phyloP scores from a whole-genome alignment of 306 rosid species.

The Pyrus bretschneideri region DNA sequence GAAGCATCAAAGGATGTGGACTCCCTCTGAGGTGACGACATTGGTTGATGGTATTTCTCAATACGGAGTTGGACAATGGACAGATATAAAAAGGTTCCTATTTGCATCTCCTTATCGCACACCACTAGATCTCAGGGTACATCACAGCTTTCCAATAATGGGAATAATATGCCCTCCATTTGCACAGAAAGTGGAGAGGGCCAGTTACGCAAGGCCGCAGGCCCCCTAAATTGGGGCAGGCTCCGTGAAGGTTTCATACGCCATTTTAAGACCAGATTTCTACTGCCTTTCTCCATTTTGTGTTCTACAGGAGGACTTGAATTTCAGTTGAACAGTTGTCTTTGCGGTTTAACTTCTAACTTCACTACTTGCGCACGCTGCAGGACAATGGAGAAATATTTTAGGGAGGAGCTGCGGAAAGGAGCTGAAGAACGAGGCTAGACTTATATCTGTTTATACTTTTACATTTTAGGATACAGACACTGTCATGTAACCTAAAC shows the following conservation, averaged over 20 bases:
- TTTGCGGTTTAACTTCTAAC: conserved; percentile 11
- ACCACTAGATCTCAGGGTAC: conserved; percentile 92
- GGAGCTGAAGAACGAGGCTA: conserved; percentile 56
- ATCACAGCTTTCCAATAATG: conserved; percentile 1
- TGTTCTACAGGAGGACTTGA: not conserved
- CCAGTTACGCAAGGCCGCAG: not conserved
- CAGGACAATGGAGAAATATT: conserved; percentile 99
- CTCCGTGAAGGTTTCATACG: not conserved
- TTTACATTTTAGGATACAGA: not conserved
- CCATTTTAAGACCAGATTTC: not conserved
- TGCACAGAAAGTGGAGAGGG: not conserved
- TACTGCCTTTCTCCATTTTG: conserved; percentile 6
- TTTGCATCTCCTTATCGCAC: conserved; percentile 77
- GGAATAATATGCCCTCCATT: not conserved
- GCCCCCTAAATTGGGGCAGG: not conserved
- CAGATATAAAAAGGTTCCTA: conserved; percentile 63
- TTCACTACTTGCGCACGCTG: conserved; percentile 17
- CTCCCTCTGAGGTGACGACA: conserved; percentile 56
- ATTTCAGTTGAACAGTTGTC: not conserved
- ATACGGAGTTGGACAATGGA: conserved; percentile 95
- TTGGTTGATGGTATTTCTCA: conserved; percentile 91
- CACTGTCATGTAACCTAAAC: not conserved
- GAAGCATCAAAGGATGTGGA: conserved; percentile 96
- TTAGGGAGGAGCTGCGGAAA: conserved; percentile 51
- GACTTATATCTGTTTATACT: not conserved